Evolutionary conservation across 192 early-diverging fungal species (phyloP).

Genomic region (Entomortierella chlamydospora): DNA sequence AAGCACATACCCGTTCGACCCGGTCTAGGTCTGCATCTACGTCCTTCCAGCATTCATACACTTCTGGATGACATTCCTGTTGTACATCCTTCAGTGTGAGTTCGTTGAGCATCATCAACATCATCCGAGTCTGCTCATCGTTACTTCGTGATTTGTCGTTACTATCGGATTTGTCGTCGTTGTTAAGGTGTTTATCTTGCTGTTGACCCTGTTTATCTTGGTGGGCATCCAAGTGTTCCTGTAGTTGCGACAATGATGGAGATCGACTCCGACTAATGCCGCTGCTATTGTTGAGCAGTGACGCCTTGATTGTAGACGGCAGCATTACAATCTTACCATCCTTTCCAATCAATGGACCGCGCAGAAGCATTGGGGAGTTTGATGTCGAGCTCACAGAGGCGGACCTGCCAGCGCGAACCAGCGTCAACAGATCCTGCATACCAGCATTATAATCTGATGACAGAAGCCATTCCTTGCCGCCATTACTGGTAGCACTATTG

Average conservation of each 20-base stretch:
- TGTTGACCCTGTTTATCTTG: neutral
- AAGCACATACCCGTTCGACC: slow-evolving; percentile 45
- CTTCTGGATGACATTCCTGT: slow-evolving; percentile 49
- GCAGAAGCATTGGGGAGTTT: slow-evolving; percentile 10
- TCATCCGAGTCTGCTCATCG: slow-evolving; percentile 35
- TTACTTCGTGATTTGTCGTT: slow-evolving; percentile 10
- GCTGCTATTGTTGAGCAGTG: slow-evolving; percentile 10
- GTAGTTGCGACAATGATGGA: slow-evolving; percentile 16
- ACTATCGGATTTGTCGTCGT: slow-evolving; percentile 1
- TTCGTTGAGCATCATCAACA: slow-evolving; percentile 51
- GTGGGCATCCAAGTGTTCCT: slow-evolving; percentile 10
- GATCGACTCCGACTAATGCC: slow-evolving; percentile 1
- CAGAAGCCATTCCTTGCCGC: slow-evolving; percentile 36
- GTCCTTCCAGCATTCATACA: slow-evolving; percentile 53
- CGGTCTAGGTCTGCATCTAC: slow-evolving; percentile 50
- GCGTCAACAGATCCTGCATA: slow-evolving; percentile 44
- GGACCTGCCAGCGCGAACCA: slow-evolving; percentile 43
- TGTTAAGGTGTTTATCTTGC: slow-evolving; percentile 6
- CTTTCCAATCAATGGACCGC: slow-evolving; percentile 38
- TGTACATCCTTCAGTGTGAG: slow-evolving; percentile 51
- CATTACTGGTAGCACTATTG: neutral
- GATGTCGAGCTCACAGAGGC: slow-evolving; percentile 40
- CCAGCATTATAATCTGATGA: slow-evolving; percentile 51
- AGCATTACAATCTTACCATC: slow-evolving; percentile 41
- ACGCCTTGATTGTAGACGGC: slow-evolving; percentile 47